A percentile compares a stretch with the other conserved stretches of the same genome.
Evolutionary conservation across 495 filamentous ascomycete species (phyloP).

Genomic region (Daldinia concentrica): DNA sequence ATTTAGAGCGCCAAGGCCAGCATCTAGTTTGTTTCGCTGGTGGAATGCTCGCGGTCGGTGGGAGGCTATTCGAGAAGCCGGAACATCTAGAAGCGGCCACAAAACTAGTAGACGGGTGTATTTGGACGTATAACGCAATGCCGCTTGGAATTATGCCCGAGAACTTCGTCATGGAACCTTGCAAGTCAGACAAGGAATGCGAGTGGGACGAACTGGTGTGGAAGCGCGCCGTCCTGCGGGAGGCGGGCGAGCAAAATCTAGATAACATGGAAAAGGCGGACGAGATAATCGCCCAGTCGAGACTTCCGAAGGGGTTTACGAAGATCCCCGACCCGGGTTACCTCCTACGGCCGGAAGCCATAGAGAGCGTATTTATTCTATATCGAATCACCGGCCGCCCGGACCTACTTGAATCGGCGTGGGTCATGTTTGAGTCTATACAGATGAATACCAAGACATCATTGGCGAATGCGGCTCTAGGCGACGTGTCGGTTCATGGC

Average conservation of each 20-base stretch:
- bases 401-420: conserved; percentile 64
- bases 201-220: conserved; percentile 49
- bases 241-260: conserved; percentile 18
- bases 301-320: conserved; percentile 71
- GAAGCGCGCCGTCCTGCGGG: conserved; percentile 21
- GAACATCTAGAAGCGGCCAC: conserved; percentile 78
- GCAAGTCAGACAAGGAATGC: conserved; percentile 53
- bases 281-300: conserved; percentile 61
- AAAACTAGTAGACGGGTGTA: conserved; percentile 88
- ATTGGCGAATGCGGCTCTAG: conserved; percentile 61
- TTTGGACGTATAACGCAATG: conserved; percentile 88
- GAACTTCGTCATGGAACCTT: conserved; percentile 66
- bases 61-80: conserved; percentile 73
- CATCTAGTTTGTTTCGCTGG: conserved; percentile 81
- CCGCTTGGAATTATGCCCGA: conserved; percentile 91
- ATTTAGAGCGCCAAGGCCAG: conserved; percentile 53
- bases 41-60: conserved; percentile 90
- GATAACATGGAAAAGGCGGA: conserved; percentile 34
- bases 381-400: conserved; percentile 67
- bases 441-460: conserved; percentile 58
- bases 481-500: conserved; percentile 49
- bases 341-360: conserved; percentile 75
- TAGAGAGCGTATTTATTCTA: conserved; percentile 76
- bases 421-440: conserved; percentile 67
- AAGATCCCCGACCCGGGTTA: conserved; percentile 68